A percentile compares a stretch with the other conserved stretches of the same genome.
phyloP scores from a whole-genome alignment of 352 stramenopile species.

The Pythium biforme region DNA sequence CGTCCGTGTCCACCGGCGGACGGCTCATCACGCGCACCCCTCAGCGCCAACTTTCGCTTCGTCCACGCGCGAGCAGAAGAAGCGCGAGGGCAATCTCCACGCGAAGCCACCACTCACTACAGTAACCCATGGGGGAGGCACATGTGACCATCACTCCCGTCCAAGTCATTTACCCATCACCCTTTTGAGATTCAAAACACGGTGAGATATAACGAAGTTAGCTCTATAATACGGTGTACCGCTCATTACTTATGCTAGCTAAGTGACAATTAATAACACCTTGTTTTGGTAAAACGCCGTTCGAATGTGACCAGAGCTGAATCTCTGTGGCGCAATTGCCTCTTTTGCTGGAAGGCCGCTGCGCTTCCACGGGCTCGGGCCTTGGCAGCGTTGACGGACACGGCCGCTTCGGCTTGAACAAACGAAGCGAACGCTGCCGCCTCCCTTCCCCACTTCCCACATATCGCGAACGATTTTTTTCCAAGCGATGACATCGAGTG shows the following conservation, averaged over 20 bases:
- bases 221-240: neutral
- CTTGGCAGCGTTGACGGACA: neutral
- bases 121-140: neutral
- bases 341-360: conserved; percentile 19
- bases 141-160: conserved; percentile 8
- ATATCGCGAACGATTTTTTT: neutral
- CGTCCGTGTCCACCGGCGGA: too few species aligned
- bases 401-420: neutral
- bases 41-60: too few species aligned
- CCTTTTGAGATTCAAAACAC: neutral
- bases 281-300: neutral
- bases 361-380: neutral
- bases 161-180: conserved; percentile 6
- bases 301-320: conserved; percentile 1
- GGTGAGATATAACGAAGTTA: neutral
- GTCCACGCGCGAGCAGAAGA: neutral
- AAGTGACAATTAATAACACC: neutral
- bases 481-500: neutral
- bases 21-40: too few species aligned
- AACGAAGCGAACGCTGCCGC: too few species aligned
- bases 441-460: neutral
- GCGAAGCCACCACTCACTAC: neutral
- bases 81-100: neutral
- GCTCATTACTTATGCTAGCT: conserved; percentile 4
- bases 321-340: conserved; percentile 13